Evolutionary conservation across 768 basidiomycete genomes (phyloP).

Genomic region (Pisolithus tinctorius): DNA sequence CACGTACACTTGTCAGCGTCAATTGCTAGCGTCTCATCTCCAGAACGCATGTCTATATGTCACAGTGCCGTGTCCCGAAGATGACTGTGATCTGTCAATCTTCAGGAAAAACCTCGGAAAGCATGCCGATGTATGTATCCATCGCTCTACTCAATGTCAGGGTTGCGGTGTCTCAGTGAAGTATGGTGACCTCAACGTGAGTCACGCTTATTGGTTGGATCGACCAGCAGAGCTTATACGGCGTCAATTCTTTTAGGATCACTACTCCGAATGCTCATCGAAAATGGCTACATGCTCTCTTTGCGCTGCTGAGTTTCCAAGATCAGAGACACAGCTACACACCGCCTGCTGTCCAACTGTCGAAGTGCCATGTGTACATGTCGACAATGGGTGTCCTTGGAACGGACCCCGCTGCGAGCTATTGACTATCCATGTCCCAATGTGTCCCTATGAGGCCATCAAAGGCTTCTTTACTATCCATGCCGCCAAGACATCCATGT

Average conservation of each 20-base stretch:
- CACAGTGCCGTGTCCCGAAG: conserved; percentile 44
- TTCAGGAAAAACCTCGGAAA: conserved; percentile 41
- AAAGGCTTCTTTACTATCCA: conserved; percentile 51
- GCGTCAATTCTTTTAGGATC: conserved; percentile 23
- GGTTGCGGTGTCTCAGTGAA: conserved; percentile 31
- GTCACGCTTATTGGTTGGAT: conserved; percentile 9
- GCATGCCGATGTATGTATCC: conserved; percentile 33
- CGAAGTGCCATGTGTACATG: conserved; percentile 39
- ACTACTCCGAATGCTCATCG: conserved; percentile 33
- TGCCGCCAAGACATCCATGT: conserved; percentile 30
- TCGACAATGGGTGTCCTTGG: conserved; percentile 48
- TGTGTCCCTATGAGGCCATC: conserved; percentile 55
- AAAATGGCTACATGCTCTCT: conserved; percentile 32
- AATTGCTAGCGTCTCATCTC: conserved; percentile 57
- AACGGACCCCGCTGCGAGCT: conserved; percentile 36
- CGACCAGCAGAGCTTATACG: conserved; percentile 1
- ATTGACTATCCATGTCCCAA: conserved; percentile 28
- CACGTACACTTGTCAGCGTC: conserved; percentile 55
- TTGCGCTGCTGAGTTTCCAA: conserved; percentile 33
- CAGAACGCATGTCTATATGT: conserved; percentile 54
- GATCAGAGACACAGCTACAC: conserved; percentile 31
- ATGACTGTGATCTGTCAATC: conserved; percentile 37
- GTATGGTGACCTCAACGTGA: conserved; percentile 32
- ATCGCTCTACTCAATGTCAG: conserved; percentile 33
- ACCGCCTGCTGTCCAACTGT: conserved; percentile 32